Evolutionary conservation across 495 filamentous ascomycete species (phyloP).

Genomic region (Amphirosellinia nigrospora): DNA sequence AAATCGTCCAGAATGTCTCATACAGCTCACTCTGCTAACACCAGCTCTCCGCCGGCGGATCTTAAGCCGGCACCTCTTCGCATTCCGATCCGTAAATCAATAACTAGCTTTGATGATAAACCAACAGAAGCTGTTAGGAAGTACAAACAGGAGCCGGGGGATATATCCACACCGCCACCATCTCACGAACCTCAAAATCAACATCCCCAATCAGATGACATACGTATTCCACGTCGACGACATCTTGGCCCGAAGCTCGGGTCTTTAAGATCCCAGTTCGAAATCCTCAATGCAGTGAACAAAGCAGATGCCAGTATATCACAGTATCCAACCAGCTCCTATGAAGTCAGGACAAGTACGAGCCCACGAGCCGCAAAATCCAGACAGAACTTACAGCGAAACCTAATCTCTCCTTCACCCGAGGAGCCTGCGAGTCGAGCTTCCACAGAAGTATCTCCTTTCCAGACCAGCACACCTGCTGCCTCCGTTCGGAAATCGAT

Average conservation of each 20-base stretch:
- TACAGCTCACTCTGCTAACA: background rate
- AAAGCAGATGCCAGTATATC: slow-evolving; percentile 27
- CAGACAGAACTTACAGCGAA: background rate
- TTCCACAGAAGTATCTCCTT: slow-evolving; percentile 9
- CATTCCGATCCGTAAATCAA: slow-evolving; percentile 12
- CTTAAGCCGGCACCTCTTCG: slow-evolving; percentile 26
- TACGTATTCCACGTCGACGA: slow-evolving; percentile 27
- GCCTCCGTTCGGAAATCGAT: background rate
- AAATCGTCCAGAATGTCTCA: slow-evolving; percentile 8
- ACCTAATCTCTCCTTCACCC: slow-evolving; percentile 6
- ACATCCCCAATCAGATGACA: background rate
- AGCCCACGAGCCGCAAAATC: slow-evolving; percentile 22
- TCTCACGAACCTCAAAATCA: background rate
- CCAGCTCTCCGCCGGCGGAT: background rate
- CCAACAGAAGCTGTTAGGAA: background rate
- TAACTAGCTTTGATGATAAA: background rate
- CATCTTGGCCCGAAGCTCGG: slow-evolving; percentile 34
- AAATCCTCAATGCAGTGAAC: slow-evolving; percentile 44
- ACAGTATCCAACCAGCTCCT: slow-evolving; percentile 18
- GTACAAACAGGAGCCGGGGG: background rate
- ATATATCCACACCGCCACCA: background rate
- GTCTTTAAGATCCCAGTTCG: slow-evolving; percentile 49
- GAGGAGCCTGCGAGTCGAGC: slow-evolving; percentile 4
- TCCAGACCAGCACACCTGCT: background rate
- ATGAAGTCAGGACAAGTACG: slow-evolving; percentile 17